A percentile compares a stretch with the other conserved stretches of the same genome.
Evolutionary conservation across 2,329 filamentous ascomycete genomes (phyloP).

Genomic region (Epichloe sibirici): DNA sequence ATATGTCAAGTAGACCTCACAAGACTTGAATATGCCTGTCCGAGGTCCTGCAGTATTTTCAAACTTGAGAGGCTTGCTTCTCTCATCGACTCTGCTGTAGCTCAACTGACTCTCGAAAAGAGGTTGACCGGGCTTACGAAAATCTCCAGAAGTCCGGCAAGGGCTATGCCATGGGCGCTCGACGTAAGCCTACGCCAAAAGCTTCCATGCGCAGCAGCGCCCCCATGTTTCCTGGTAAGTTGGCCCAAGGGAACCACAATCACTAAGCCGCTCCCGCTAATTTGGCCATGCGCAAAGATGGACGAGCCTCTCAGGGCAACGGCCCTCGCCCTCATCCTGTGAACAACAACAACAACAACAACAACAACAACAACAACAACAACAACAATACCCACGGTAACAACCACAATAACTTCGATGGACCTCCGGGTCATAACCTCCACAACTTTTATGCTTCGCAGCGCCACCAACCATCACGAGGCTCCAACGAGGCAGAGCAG

Average conservation of each 20-base stretch:
- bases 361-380: constrained; percentile 58
- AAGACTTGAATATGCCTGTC: not conserved
- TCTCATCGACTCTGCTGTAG: not conserved
- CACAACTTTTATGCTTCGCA: constrained; percentile 93
- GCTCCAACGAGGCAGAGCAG: constrained; percentile 87
- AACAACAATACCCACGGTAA: constrained; percentile 51
- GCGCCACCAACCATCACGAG: constrained; percentile 74
- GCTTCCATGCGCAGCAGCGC: constrained; percentile 5
- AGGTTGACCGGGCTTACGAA: constrained; percentile 91
- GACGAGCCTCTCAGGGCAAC: constrained; percentile 52
- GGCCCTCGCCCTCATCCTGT: constrained; percentile 69
- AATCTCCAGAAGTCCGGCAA: constrained; percentile 96
- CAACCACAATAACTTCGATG: constrained; percentile 74
- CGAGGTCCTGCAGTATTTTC: not conserved
- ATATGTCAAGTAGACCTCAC: not conserved
- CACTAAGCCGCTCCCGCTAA: constrained; percentile 12
- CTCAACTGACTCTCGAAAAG: constrained; percentile 32
- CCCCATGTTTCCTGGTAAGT: constrained; percentile 6
- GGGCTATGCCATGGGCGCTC: constrained; percentile 60
- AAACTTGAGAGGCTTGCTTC: not conserved
- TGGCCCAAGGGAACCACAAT: not conserved
- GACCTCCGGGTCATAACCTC: constrained; percentile 58
- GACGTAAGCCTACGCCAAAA: constrained; percentile 49
- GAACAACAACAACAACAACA: constrained; percentile 57
- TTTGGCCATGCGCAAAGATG: constrained; percentile 38